These are phyloP conservation scores for Cerrena zonata DNA, from an alignment of 1,284 basidiomycete genomes.

Conservation along the genomic window DNA sequence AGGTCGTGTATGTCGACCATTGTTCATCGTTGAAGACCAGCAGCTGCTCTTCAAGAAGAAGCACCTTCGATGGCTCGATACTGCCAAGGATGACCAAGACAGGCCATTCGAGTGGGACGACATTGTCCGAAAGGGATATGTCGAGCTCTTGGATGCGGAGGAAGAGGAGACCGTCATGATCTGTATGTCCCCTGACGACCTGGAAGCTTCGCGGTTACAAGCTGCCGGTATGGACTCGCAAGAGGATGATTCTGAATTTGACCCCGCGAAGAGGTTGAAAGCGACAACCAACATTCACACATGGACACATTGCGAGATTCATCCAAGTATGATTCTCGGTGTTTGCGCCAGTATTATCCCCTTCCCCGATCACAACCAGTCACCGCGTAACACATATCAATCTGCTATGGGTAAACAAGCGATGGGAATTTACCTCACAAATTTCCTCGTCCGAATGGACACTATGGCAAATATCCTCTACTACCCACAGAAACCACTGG, in stretches of 20 bases:
- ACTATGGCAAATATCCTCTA: conserved; percentile 98
- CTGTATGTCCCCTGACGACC: conserved; percentile 94
- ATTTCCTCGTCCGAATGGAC: conserved; percentile 96
- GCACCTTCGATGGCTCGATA: conserved; percentile 70
- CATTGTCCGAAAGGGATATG: conserved; percentile 80
- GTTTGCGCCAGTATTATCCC: conserved; percentile 98
- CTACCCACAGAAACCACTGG: conserved; percentile 98
- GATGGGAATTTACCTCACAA: conserved; percentile 97
- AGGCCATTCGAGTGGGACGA: conserved; percentile 74
- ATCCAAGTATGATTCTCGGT: conserved; percentile 97
- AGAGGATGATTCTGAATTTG: conserved; percentile 65
- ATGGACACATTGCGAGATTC: conserved; percentile 99
- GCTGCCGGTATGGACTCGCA: conserved; percentile 56
- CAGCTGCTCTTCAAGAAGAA: conserved; percentile 80
- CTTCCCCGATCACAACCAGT: conserved; percentile 99
- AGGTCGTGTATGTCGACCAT: conserved; percentile 90
- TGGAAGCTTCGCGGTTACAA: conserved; percentile 78
- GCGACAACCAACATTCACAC: conserved; percentile 77
- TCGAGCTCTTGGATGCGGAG: conserved; percentile 95
- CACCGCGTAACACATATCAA: conserved; percentile 98
- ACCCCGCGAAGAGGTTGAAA: conserved; percentile 85
- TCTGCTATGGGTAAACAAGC: conserved; percentile 99
- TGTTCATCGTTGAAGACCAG: conserved; percentile 94
- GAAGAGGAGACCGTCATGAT: conserved; percentile 99
- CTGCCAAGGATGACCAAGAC: conserved; percentile 17